Base-by-base conservation (phyloP, 495 filamentous ascomycete genomes). In the Podospora appendiculata region DNA sequence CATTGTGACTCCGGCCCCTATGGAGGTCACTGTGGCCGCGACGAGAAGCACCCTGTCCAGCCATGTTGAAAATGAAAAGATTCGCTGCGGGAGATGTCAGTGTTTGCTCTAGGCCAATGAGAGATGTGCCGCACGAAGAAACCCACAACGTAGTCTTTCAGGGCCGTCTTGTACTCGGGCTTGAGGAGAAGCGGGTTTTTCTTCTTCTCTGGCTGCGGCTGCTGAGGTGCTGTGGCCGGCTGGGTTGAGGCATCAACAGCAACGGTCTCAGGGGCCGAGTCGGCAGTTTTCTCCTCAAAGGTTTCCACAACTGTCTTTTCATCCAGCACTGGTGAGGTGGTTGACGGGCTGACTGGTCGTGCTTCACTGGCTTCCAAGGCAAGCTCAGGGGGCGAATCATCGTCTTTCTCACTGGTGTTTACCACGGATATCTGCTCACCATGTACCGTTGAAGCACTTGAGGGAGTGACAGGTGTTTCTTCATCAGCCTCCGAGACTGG, bases 1-100 rank as follows among this genome's bases (percentile, higher is more conserved):
- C 52, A 74, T 67, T 2, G 72, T 75, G n/a, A 73, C 67, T 8
- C 79, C 79, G 11, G 73, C 67, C 3, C 71, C 75, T 50, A 81
- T 71, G 1, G 76, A 73, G 1, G 70, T 69, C 11, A 69, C n/a
- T 4, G 70, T 48, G 4, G 77, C 66, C 12, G 68, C 59, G 6
- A 61, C 48, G n/a, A 77, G 58, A 11, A 74, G 47, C 8, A 70
- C 8, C 40, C 55, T 69, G 61, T 77, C 73, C 38, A 58, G 57
- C 66, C 63, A 70, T 63, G 74, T 74, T 45, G 74, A 70, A 53
- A 72, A 76, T 13, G 71, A 63, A 48, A 76, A 77, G 32, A 77
- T 76, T 42, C 74, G 68, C 74, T 77, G n/a, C 16, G 19, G 8
- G 14, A 13, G 6, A 16, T 46, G 61, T 45, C 16, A 19, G 7